These are phyloP conservation scores for Suhomyces kilbournensis DNA, from an alignment of 805 yeast genomes.

Conservation along the genomic window DNA sequence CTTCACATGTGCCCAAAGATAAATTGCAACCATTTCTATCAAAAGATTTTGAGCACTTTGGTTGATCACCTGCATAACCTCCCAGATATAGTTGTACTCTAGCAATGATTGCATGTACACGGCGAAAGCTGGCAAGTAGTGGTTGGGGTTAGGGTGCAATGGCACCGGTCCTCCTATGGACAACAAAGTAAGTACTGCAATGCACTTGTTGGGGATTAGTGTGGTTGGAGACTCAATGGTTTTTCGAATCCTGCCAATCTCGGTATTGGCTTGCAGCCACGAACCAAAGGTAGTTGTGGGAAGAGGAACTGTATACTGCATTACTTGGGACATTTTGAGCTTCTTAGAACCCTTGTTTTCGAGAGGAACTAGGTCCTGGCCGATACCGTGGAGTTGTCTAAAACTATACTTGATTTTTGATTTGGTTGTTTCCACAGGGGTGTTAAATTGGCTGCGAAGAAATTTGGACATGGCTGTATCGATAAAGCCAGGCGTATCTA, in stretches of 20 bases:
- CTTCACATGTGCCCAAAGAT: constrained; percentile 47
- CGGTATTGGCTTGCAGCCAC: constrained; percentile 22
- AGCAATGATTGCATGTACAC: not conserved
- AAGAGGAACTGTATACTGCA: constrained; percentile 13
- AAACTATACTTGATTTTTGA: constrained; percentile 9
- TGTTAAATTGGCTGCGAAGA: constrained; percentile 1
- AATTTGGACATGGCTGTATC: constrained; percentile 4
- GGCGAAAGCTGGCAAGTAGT: constrained; percentile 30
- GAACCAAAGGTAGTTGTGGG: constrained; percentile 4
- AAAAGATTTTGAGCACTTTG: constrained; percentile 29
- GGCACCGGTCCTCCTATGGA: constrained; percentile 30
- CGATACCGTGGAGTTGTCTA: constrained; percentile 1
- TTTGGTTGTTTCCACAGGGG: not conserved
- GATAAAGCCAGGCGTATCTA: constrained; percentile 2
- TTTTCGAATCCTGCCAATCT: constrained; percentile 17
- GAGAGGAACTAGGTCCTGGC: not conserved
- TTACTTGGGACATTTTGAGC: constrained; percentile 4
- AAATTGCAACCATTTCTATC: constrained; percentile 41
- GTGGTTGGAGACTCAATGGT: not conserved
- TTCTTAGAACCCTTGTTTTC: not conserved
- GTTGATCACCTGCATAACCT: not conserved
- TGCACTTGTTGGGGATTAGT: not conserved
- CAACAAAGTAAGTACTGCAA: constrained; percentile 16
- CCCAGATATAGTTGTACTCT: not conserved
- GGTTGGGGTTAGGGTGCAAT: constrained; percentile 30